Evolutionary conservation across 805 yeast species (phyloP), one percentile per base, ranked within the genome.

Genomic region (Suhomyces canberraensis): DNA sequence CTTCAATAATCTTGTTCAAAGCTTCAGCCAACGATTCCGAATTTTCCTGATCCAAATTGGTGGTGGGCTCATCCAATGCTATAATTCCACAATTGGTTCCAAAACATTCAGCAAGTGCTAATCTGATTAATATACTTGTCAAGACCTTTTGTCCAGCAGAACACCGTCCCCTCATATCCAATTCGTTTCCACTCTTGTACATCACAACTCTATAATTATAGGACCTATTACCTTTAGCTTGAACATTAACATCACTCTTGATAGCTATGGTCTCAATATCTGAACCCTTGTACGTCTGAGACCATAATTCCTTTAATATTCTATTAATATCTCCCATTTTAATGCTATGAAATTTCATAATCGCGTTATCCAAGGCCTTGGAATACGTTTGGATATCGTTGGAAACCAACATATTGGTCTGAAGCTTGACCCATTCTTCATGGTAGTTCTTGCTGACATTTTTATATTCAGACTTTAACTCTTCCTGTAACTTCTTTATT

Each of bases 121-220:
- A 64, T 37, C 99, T 71, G 39, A 93, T 91, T 21, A 93, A 79
- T 32, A 93, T 90, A 26, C 95, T 83, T 0, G 98, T 96, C 31
- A 93, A 62, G 4, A 93, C 97, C 52, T 89, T 87, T 60, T 93
- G 99, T 0, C 99, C 99, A 0, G 98, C 98, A 1, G 96, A 87
- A 58, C 99, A 93, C 40, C 98, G 67, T 0, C 98, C 99, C 44
- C 99, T 75, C 99, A 93, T 93, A 55, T 93, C 99, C 32, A 93
- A 66, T 58, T 93, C 98, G 1, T 81, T 84, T 41, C 85, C 91
- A 51, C 84, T 87, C 56, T 93, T 93, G 41, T 81, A 80, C 98
- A 93, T 93, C 16, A 90, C 95, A 14, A 93, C 97, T 25, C 97
- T 70, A 54, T 91, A 91, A 55, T 91, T 90, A 58, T 90, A 91